Percentiles rank a stretch among this genome's conserved stretches.
phyloP scores from a whole-genome alignment of 257 asterid species.

The Capsicum chinense region DNA sequence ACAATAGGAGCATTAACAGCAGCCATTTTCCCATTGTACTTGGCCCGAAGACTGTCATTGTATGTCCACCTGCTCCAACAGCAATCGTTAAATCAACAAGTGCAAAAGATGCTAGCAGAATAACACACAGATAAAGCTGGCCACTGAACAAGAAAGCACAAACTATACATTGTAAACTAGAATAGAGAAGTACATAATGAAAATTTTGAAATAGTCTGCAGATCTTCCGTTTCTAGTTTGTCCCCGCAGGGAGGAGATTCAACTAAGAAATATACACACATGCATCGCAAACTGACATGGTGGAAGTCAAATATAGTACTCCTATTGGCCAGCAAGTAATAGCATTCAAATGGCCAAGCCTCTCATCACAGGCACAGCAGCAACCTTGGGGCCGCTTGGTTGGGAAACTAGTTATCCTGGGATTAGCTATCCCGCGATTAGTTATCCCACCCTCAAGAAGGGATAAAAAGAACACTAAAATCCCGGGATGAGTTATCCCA shows the following conservation, averaged over 20 bases:
- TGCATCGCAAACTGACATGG: background rate
- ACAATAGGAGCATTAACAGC: constrained; percentile 82
- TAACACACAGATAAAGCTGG: constrained; percentile 11
- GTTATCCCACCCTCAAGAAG: too few relatives aligned
- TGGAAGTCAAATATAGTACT: background rate
- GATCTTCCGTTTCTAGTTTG: background rate
- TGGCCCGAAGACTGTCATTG: constrained; percentile 82
- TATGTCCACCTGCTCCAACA: constrained; percentile 81
- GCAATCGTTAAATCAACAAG: background rate
- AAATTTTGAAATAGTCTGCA: background rate
- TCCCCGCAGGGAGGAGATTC: background rate
- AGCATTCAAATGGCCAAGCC: background rate
- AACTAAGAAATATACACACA: background rate
- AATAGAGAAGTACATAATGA: background rate
- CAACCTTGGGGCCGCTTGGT: too few relatives aligned
- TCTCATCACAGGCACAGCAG: background rate
- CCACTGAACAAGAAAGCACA: background rate
- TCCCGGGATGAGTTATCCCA: too few relatives aligned
- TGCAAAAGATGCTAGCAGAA: background rate
- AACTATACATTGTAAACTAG: background rate
- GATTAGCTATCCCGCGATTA: too few relatives aligned
- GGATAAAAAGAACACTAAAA: too few relatives aligned
- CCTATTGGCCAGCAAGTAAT: background rate
- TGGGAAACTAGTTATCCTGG: too few relatives aligned
- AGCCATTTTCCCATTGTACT: constrained; percentile 92